phyloP scores from a whole-genome alignment of 2,329 filamentous ascomycete species.

The Hyphodiscus sp. region DNA sequence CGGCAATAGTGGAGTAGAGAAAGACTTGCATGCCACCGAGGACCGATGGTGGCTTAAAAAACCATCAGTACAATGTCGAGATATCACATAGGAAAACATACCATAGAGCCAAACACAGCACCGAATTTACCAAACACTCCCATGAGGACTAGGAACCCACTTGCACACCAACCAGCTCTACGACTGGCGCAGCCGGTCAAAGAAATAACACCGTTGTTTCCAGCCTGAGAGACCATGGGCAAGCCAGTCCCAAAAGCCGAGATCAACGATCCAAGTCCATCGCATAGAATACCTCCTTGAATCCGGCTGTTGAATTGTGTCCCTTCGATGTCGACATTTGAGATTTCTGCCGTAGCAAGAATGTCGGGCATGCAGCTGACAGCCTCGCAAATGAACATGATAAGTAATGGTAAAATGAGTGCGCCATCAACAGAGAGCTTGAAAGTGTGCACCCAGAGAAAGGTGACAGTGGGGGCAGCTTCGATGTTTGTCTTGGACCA shows the following conservation, averaged over 20 bases:
- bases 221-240: conserved; percentile 62
- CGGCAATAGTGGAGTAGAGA: conserved; percentile 58
- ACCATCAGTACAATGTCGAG: not conserved
- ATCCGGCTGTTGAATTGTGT: conserved; percentile 60
- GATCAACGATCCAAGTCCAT: conserved; percentile 58
- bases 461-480: conserved; percentile 55
- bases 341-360: conserved; percentile 47
- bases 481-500: conserved; percentile 54
- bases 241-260: conserved; percentile 60
- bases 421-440: conserved; percentile 58
- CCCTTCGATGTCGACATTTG: conserved; percentile 50
- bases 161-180: conserved; percentile 59
- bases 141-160: conserved; percentile 61
- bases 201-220: conserved; percentile 64
- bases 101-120: conserved; percentile 58
- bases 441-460: conserved; percentile 66
- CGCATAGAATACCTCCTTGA: conserved; percentile 61
- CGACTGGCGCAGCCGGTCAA: conserved; percentile 63
- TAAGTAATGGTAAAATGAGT: conserved; percentile 56
- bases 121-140: conserved; percentile 67
- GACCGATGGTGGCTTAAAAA: conserved; percentile 37
- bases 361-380: conserved; percentile 55
- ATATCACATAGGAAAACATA: not conserved
- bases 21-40: conserved; percentile 51
- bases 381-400: conserved; percentile 62